Conservation (phyloP, 2,329 filamentous ascomycete species). For the Hymenoscyphus albidus region DNA sequence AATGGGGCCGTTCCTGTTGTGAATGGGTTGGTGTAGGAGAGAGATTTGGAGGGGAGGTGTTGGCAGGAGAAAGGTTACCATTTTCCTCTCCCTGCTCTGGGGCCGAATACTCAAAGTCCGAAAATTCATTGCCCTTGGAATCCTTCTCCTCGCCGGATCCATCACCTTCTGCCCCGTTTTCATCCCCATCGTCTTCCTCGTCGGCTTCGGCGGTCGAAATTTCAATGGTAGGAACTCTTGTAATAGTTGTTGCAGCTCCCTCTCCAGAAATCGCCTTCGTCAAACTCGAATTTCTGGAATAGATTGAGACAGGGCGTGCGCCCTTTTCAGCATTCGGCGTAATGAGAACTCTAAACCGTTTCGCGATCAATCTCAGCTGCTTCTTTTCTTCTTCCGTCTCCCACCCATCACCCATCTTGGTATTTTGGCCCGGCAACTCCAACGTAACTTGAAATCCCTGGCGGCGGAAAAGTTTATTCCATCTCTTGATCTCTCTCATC, state of each 20-base stretch:
- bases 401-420: constrained; percentile 14
- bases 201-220: neutral
- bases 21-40: neutral
- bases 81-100: neutral
- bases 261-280: constrained; percentile 22
- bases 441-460: constrained; percentile 22
- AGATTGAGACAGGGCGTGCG: constrained; percentile 19
- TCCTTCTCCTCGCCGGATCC: constrained; percentile 1
- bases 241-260: constrained; percentile 3
- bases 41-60: too few species aligned
- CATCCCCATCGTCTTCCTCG: constrained; percentile 10
- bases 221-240: neutral
- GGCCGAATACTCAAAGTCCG: neutral
- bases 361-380: constrained; percentile 19
- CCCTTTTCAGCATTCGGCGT: constrained; percentile 26
- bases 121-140: neutral
- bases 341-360: constrained; percentile 26
- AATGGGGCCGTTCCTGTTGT: neutral
- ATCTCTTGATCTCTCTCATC: constrained; percentile 19
- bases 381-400: constrained; percentile 22
- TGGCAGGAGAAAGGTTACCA: neutral
- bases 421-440: constrained; percentile 24
- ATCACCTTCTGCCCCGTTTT: constrained; percentile 11
- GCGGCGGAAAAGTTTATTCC: constrained; percentile 19
- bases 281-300: constrained; percentile 23